These are phyloP conservation scores for Alternaria alternata DNA, from an alignment of 2,329 filamentous ascomycete genomes.

Conservation along the genomic window DNA sequence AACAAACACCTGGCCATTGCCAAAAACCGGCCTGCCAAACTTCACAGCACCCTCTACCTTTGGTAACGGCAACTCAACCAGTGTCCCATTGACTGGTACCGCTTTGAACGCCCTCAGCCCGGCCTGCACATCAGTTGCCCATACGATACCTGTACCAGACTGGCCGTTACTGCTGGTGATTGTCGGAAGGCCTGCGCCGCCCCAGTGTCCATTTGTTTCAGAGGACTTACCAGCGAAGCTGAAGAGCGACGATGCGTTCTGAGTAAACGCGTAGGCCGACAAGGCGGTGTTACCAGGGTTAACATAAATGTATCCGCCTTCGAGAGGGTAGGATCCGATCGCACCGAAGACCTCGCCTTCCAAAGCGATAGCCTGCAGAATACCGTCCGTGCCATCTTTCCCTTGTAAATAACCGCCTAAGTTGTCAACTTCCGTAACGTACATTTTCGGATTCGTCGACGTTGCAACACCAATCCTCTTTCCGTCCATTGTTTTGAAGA, in stretches of 20 bases:
- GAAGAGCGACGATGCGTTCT: conserved; percentile 31
- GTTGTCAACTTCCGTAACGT: conserved; percentile 31
- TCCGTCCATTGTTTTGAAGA: conserved; percentile 29
- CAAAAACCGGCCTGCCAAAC: conserved; percentile 54
- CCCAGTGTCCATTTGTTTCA: conserved; percentile 33
- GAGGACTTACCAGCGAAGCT: conserved; percentile 39
- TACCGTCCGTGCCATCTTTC: conserved; percentile 23
- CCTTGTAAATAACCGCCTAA: conserved; percentile 38
- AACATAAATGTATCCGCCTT: conserved; percentile 42
- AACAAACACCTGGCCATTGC: conserved; percentile 41
- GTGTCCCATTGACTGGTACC: conserved; percentile 50
- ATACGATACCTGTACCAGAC: conserved; percentile 37
- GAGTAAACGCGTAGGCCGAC: conserved; percentile 38
- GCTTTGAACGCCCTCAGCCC: conserved; percentile 54
- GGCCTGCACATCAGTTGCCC: conserved; percentile 52
- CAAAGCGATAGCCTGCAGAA: conserved; percentile 33
- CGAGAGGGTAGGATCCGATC: conserved; percentile 32
- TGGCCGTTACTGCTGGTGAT: conserved; percentile 52
- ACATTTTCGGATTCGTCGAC: conserved; percentile 42
- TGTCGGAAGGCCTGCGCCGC: conserved; percentile 47
- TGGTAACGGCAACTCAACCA: conserved; percentile 49
- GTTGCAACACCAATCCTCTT: conserved; percentile 37
- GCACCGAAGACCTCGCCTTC: conserved; percentile 33
- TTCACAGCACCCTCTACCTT: conserved; percentile 52
- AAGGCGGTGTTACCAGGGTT: conserved; percentile 40